These are phyloP conservation scores for Gaeumannomyces tritici DNA, from an alignment of 2,329 filamentous ascomycete genomes.

Conservation along the genomic window DNA sequence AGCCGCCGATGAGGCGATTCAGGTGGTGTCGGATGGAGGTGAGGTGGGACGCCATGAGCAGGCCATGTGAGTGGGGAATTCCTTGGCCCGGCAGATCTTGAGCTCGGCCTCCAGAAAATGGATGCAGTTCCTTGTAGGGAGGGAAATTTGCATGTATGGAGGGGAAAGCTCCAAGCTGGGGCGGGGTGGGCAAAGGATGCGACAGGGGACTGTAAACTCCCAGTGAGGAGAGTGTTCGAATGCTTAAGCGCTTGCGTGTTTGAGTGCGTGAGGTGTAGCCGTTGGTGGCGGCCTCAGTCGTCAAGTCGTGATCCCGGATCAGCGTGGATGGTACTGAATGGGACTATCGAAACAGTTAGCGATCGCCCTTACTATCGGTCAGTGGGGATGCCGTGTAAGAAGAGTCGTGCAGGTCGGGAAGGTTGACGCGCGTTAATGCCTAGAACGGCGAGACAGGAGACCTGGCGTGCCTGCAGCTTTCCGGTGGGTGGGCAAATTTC, in stretches of 20 bases:
- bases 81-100: background rate
- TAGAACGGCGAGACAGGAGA: background rate
- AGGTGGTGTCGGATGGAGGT: background rate
- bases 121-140: background rate
- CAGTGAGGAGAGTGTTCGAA: too few species aligned
- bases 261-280: too few species aligned
- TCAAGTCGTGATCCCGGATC: background rate
- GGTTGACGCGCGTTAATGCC: too few species aligned
- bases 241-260: too few species aligned
- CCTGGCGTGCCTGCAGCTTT: background rate
- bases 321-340: background rate
- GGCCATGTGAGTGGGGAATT: background rate
- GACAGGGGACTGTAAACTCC: too few species aligned
- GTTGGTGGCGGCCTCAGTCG: background rate
- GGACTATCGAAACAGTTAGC: background rate
- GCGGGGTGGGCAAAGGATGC: too few species aligned
- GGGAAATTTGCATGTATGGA: background rate
- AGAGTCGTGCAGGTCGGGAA: background rate
- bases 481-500: background rate
- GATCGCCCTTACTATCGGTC: slow-evolving; percentile 3
- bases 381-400: slow-evolving; percentile 4
- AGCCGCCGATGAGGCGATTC: background rate
- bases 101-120: background rate
- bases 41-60: background rate
- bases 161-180: background rate